Evolutionary conservation across 306 rosid genomes (phyloP), one percentile per base, ranked within the genome.

Genomic region (Lagenaria siceraria): DNA sequence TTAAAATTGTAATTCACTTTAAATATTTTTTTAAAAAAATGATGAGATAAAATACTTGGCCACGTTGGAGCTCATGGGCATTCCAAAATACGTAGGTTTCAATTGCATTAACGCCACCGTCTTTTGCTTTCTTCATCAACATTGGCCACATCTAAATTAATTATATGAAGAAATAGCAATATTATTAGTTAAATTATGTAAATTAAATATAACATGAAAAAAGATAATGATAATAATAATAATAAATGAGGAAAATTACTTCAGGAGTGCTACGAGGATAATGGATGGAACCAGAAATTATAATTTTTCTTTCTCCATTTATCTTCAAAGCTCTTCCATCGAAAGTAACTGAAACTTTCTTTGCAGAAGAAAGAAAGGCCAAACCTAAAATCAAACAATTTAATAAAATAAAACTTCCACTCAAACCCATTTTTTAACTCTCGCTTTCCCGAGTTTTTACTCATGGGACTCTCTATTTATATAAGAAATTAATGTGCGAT

Each of bases 51-150:
- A 46, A 18, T 61, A 86, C 90, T 66, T 85, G 80, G 15, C 78
- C 75, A 40, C 46, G 79, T 7, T 25, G 35, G 13, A 89, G 85
- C 27, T 85, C 87, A 46, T 85, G 91, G 4, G 71, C 76, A 61
- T 78, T 78, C 89, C 87, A 88, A 25, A 88, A 84, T 0, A 88
- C 87, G 6, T 84, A 85, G 18, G 87, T 80, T 61, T 85, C 89
- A 66, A 83, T 82, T 10, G 84, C 48, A 46, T 84, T 25, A 4
- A 87, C 19, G 0, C 89, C 89, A 43, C 91, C 89, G 7, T 88
- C 80, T 77, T 77, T 88, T 11, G 86, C 83, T 46, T 85, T 85
- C 13, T 31, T 18, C n/a, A 88, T 82, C 82, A 87, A 48, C 0
- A 64, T 11, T 8, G 83, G 81, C 89, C 91, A 85, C 89, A 88